Evolutionary conservation across 192 early-diverging fungal species (phyloP), one percentile per base, ranked within the genome.

Genomic region (Backusella mclennaniae): DNA sequence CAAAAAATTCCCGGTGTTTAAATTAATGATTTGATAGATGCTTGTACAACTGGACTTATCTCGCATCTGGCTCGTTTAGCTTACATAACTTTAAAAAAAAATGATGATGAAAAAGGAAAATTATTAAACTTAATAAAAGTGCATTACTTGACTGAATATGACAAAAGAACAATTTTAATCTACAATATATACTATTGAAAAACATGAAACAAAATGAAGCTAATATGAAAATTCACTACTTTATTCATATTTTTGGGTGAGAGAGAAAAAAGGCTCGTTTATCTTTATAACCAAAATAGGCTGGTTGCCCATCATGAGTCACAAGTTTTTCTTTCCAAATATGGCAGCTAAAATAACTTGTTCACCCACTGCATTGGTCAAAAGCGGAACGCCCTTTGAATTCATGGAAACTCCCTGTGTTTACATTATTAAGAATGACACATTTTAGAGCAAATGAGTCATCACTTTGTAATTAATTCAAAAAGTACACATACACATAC

Each of bases 21-120:
- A 63, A 63, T 63, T 63, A 63, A 9, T 63, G 56, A 63, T 63
- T 63, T 63, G 56, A 63, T 63, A 29, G 56, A 63, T 63, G 56
- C 12, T 29, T 63, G 56, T 63, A 11, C 56, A 26, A 63, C 56
- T 63, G 11, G 23, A 63, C 56, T 63, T 63, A 63, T 63, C 56
- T 56, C 7, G 53, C n/a, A 56, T 56, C 53, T 56, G 23, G 21
- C 53, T 63, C 56, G 56, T 15, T 29, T 12, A 29, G 56, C 56
- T 63, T 63, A 63, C 56, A 63, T 63, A 63, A 63, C 56, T 26
- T 63, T 26, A 63, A 63, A 63, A 26, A 63, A 59, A 63, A 5
- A 59, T 3, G n/a, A 63, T 9, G 7, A 63, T 63, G 29, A 63
- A 63, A 59, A 63, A 63, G 56, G 23, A 31, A 63, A 26, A 4